phyloP scores from a whole-genome alignment of 2,329 filamentous ascomycete genomes.

The Albifimbria verrucaria region DNA sequence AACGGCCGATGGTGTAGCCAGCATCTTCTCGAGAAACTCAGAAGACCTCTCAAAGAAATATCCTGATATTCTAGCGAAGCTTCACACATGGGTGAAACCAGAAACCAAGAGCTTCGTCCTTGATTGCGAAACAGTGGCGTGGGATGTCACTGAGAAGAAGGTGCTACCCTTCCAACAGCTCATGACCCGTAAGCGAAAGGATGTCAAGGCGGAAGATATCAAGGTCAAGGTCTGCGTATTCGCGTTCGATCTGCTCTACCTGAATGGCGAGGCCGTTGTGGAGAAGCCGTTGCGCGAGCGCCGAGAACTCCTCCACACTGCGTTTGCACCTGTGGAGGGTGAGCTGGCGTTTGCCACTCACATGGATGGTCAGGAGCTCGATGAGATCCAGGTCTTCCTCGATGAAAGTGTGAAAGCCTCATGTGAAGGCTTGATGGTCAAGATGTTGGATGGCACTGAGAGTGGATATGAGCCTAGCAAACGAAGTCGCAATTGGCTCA shows the following conservation, averaged over 20 bases:
- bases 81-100: slow-evolving; percentile 84
- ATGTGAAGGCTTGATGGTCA: slow-evolving; percentile 98
- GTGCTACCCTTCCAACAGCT: slow-evolving; percentile 95
- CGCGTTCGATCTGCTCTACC: slow-evolving; percentile 89
- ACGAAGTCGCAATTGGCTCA: slow-evolving; percentile 96
- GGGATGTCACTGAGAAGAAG: slow-evolving; percentile 94
- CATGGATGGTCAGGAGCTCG: slow-evolving; percentile 83
- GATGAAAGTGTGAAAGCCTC: slow-evolving; percentile 95
- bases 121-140: slow-evolving; percentile 97
- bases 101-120: slow-evolving; percentile 93
- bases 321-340: slow-evolving; percentile 77
- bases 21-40: slow-evolving; percentile 96
- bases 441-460: slow-evolving; percentile 93
- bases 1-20: slow-evolving; percentile 69
- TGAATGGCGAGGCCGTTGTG: slow-evolving; percentile 88
- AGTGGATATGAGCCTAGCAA: slow-evolving; percentile 96
- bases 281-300: slow-evolving; percentile 83
- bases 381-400: slow-evolving; percentile 87
- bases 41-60: slow-evolving; percentile 98
- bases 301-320: slow-evolving; percentile 66
- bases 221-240: slow-evolving; percentile 97
- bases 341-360: slow-evolving; percentile 88
- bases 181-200: slow-evolving; percentile 97
- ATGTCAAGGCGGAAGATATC: slow-evolving; percentile 91
- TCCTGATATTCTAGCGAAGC: slow-evolving; percentile 86